Base-by-base conservation (phyloP, 345 rosid genomes). In the Leavenworthia alabamica region DNA sequence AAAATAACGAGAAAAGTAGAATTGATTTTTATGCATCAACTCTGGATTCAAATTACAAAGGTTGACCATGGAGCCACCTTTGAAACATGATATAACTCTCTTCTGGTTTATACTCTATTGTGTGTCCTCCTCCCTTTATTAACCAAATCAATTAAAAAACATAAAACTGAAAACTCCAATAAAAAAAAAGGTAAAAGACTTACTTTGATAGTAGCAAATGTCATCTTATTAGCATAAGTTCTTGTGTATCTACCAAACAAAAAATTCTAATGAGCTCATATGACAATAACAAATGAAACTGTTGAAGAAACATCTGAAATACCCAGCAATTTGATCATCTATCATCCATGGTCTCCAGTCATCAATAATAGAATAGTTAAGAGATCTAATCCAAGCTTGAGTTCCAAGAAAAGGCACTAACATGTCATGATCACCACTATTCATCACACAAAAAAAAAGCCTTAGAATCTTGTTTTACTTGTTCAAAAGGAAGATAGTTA, bases 191-290 rank as follows among this genome's bases (percentile, higher is more conserved):
- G 19, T 12, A 45, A 6, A 28, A 31, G 14, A 22, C 74, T 64
- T 66, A 58, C 97, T 82, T 85, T 90, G 1, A 86, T 68, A 4
- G 92, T 90, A 4, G 90, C 92, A 58, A 70, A 90, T 44, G 92
- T 78, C 97, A 86, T 81, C 36, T 33, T 62, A 56, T 83, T 86
- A 1, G 86, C 68, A 58, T 85, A 85, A 46, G 82, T 78, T 75
- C 92, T 83, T 0, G 88, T 82, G 68, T 82, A 86, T 33, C 96
- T 68, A 60, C 36, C 20, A 43, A 56, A 9, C 20, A 43, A 56
- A 9, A 12, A 33, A 28, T n/a, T 2, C 0, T 10, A 50, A 7
- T 67, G 45, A 49, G 37, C 14, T 58, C 51, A 15, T 11, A 46
- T 29, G 8, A 64, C 45, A 22, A 54, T 7, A 28, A 35, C n/a